Base-by-base conservation (phyloP, 345 rosid species). In the Iberis pinnata region DNA sequence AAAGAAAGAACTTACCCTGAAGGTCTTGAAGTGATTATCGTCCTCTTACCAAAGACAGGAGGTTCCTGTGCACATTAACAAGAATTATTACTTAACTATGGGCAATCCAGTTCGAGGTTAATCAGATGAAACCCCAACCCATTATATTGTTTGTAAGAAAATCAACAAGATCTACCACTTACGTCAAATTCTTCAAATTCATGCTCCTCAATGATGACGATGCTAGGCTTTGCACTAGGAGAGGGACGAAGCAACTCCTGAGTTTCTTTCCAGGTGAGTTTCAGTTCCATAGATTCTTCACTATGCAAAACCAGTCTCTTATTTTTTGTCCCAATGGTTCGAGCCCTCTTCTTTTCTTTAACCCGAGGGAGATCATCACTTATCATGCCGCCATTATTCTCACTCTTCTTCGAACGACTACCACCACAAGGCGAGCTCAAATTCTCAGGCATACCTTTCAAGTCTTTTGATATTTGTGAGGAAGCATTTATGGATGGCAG, bases 141-240 rank as follows among this genome's bases (percentile, higher is more conserved):
- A 16, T 2, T 27, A 2, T 27, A 22, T 10, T 52, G 27, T 12
- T 44, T 9, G 29, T 13, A 13, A 54, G 1, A 19, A 5, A 17
- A 17, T 44, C 31, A 32, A 60, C 32, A 61, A 26, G 36, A 26
- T 42, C 24, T 8, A 55, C 47, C 37, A 74, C 78, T 57, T 76
- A 84, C 97, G 65, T 89, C 88, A 70, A 77, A 89, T 72, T 86
- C 95, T 75, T 89, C 97, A 65, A 89, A 77, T 58, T 89, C 90
- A 67, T 75, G 73, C 57, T 76, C 97, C 56, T 86, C 97, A 37
- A 86, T 72, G 18, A 80, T 64, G 37, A 79, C 73, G 19, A 82
- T 55, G 61, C 46, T 76, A 54, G 90, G 80, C 50, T 58, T 77
- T 56, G 63, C 75, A 73, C 51, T 63, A 39, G 90, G 86, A 24